Evolutionary conservation across 306 rosid genomes (phyloP).

Genomic region (Prunus salicina): DNA sequence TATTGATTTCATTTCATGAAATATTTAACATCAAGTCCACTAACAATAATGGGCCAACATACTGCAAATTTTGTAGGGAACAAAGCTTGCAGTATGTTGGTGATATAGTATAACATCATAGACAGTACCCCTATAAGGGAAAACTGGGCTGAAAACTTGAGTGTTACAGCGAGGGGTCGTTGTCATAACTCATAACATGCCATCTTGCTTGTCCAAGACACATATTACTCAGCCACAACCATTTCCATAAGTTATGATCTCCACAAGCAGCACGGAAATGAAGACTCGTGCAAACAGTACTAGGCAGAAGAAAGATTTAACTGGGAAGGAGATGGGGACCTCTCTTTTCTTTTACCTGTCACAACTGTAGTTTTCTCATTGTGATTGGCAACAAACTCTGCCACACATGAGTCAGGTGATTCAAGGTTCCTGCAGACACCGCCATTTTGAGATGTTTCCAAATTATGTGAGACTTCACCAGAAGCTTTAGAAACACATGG

Average conservation of each 20-base stretch:
- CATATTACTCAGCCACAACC: not conserved
- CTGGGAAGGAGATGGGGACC: slow-evolving; percentile 45
- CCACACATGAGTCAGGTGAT: slow-evolving; percentile 3
- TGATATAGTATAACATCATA: too few species aligned
- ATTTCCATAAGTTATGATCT: not conserved
- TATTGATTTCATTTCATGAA: too few species aligned
- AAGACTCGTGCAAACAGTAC: not conserved
- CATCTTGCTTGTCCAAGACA: not conserved
- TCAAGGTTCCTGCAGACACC: not conserved
- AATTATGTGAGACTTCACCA: slow-evolving; percentile 16
- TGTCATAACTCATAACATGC: not conserved
- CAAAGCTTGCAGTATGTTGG: too few species aligned
- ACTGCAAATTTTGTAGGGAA: too few species aligned
- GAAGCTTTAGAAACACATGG: slow-evolving; percentile 22
- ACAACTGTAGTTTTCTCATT: slow-evolving; percentile 18
- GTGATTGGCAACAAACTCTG: slow-evolving; percentile 8
- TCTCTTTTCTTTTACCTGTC: slow-evolving; percentile 74
- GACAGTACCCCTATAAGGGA: not conserved
- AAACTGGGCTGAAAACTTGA: not conserved
- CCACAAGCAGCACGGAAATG: not conserved
- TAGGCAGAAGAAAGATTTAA: not conserved
- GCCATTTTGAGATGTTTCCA: slow-evolving; percentile 26
- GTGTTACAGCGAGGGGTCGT: not conserved
- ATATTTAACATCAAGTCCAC: not conserved
- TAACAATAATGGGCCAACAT: too few species aligned